Evolutionary conservation across 2,329 filamentous ascomycete genomes (phyloP).

Genomic region (Penicillium expansum): DNA sequence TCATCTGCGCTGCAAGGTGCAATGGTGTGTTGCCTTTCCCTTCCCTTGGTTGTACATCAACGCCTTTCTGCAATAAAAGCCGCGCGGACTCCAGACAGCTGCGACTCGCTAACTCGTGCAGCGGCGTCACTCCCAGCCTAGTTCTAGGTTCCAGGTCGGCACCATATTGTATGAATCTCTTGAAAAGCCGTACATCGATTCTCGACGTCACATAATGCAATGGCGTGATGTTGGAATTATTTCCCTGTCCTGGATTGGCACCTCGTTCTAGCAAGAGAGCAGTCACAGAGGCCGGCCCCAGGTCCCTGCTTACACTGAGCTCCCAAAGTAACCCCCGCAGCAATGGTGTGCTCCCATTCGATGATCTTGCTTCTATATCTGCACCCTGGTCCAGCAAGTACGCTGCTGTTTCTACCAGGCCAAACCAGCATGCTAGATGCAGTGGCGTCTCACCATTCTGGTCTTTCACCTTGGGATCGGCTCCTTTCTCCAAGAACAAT

Average conservation of each 20-base stretch:
- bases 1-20: neutral
- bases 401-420: neutral
- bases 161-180: slow-evolving; percentile 3
- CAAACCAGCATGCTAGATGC: slow-evolving; percentile 5
- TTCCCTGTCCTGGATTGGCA: neutral
- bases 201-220: neutral
- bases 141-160: neutral
- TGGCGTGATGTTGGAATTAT: neutral
- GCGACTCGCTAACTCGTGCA: neutral
- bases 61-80: slow-evolving; percentile 1
- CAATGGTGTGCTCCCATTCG: slow-evolving; percentile 10
- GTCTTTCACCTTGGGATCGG: slow-evolving; percentile 2
- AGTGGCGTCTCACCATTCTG: slow-evolving; percentile 3
- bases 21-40: neutral
- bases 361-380: slow-evolving; percentile 7
- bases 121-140: neutral
- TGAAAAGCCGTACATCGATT: neutral
- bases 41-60: slow-evolving; percentile 2
- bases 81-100: neutral
- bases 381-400: slow-evolving; percentile 13
- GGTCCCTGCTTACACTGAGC: neutral
- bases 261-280: slow-evolving; percentile 6
- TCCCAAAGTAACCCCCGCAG: neutral
- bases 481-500: slow-evolving; percentile 7
- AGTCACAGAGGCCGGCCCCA: neutral